Percentiles rank a stretch among this genome's conserved stretches.
phyloP scores from a whole-genome alignment of 2,329 filamentous ascomycete genomes.

The Lachnellula occidentalis region DNA sequence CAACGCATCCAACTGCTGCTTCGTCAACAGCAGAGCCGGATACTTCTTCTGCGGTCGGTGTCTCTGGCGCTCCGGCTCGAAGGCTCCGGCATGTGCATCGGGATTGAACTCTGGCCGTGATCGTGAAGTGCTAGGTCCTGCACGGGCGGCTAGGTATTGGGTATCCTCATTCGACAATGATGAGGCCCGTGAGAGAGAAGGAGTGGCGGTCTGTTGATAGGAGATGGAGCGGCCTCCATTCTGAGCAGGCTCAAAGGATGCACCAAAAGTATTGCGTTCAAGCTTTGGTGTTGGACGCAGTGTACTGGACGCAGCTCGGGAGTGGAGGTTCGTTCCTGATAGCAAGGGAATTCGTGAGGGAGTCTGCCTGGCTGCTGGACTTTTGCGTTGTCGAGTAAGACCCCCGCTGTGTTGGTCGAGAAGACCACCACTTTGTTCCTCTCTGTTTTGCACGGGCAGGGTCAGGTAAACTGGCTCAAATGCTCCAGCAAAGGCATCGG shows the following conservation, averaged over 20 bases:
- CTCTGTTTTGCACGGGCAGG: too few relatives aligned
- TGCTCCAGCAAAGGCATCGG: neutral
- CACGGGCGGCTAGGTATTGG: neutral
- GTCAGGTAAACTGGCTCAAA: neutral
- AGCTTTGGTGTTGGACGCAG: too few relatives aligned
- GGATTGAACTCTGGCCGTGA: neutral
- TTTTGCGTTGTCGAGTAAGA: too few relatives aligned
- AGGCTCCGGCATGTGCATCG: neutral
- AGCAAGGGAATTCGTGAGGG: too few relatives aligned
- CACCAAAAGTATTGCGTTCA: too few relatives aligned
- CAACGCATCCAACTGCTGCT: neutral
- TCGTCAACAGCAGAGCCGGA: neutral
- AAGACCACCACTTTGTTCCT: too few relatives aligned
- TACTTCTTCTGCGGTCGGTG: neutral
- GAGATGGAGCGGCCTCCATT: neutral
- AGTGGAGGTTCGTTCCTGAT: too few relatives aligned
- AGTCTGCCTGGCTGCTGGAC: too few relatives aligned
- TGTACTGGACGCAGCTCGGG: too few relatives aligned
- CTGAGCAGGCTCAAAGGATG: too few relatives aligned
- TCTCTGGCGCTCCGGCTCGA: neutral
- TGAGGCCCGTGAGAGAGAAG: neutral
- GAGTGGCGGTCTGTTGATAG: neutral
- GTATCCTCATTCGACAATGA: neutral
- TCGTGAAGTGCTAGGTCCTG: neutral
- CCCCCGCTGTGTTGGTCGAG: too few relatives aligned